phyloP scores from a whole-genome alignment of 441 rosid species.

The Erodium trifolium region DNA sequence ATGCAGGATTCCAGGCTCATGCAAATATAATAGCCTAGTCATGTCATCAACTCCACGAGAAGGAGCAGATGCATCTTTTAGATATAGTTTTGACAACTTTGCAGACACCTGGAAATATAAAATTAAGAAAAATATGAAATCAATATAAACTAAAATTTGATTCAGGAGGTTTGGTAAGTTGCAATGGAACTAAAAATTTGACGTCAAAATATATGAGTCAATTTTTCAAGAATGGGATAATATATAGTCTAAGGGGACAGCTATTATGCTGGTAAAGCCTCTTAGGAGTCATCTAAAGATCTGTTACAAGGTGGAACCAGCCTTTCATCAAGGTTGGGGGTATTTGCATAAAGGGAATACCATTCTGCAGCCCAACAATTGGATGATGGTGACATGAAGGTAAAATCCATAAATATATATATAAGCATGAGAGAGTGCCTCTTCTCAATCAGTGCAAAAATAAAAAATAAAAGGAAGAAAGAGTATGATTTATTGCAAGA shows the following conservation, averaged over 20 bases:
- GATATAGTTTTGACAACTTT: constrained; percentile 60
- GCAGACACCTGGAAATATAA: constrained; percentile 44
- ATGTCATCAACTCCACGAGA: constrained; percentile 97
- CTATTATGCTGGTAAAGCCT: background rate
- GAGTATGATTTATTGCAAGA: background rate
- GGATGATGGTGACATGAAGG: background rate
- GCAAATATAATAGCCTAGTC: constrained; percentile 90
- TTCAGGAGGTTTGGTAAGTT: background rate
- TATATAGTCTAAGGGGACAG: background rate
- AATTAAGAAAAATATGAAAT: background rate
- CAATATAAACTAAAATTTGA: background rate
- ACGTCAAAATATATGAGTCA: background rate
- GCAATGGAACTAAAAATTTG: background rate
- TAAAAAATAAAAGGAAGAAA: background rate
- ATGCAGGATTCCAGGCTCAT: constrained; percentile 93
- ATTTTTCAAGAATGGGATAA: background rate
- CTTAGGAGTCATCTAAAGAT: background rate
- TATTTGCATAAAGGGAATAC: background rate
- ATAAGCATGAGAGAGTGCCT: background rate
- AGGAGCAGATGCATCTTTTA: constrained; percentile 86
- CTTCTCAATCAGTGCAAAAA: background rate
- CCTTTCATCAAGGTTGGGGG: background rate
- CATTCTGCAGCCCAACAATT: background rate
- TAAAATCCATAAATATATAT: background rate
- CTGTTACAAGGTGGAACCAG: background rate